These are phyloP conservation scores for Trapa incisa DNA, from an alignment of 345 rosid species.

Conservation along the genomic window DNA sequence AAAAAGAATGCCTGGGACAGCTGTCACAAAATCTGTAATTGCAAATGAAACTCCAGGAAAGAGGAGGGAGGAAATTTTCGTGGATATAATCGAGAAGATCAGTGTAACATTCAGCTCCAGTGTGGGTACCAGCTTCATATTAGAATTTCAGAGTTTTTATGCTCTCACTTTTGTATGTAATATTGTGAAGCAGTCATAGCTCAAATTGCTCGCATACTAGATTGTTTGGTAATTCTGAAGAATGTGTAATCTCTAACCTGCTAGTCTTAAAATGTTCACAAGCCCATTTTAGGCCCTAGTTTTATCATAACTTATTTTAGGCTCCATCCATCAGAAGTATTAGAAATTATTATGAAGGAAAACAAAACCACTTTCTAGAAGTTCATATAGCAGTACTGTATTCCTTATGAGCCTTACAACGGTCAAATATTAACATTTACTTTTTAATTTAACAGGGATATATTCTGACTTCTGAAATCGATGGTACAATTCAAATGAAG, in stretches of 20 bases:
- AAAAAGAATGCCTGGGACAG: constrained; percentile 97
- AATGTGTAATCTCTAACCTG: background rate
- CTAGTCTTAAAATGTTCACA: background rate
- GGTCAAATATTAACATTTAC: background rate
- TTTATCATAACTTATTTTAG: background rate
- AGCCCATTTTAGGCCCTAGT: background rate
- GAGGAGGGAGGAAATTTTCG: constrained; percentile 95
- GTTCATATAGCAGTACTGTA: background rate
- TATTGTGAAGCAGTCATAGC: background rate
- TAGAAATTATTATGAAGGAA: background rate
- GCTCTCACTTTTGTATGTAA: background rate
- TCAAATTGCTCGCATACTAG: background rate
- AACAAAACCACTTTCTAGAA: background rate
- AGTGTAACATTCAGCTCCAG: constrained; percentile 99
- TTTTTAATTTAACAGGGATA: constrained; percentile 52
- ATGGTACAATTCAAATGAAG: constrained; percentile 99
- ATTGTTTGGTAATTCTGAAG: background rate
- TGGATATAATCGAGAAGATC: constrained; percentile 94
- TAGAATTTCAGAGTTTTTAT: background rate
- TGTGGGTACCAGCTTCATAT: constrained; percentile 35
- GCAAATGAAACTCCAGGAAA: constrained; percentile 94
- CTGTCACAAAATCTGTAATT: constrained; percentile 95
- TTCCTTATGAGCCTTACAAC: background rate
- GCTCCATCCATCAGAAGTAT: background rate
- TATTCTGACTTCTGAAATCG: constrained; percentile 93